Evolutionary conservation across 495 filamentous ascomycete genomes (phyloP), one percentile per base, ranked within the genome.

Genomic region (Lentithecium fluviatile): DNA sequence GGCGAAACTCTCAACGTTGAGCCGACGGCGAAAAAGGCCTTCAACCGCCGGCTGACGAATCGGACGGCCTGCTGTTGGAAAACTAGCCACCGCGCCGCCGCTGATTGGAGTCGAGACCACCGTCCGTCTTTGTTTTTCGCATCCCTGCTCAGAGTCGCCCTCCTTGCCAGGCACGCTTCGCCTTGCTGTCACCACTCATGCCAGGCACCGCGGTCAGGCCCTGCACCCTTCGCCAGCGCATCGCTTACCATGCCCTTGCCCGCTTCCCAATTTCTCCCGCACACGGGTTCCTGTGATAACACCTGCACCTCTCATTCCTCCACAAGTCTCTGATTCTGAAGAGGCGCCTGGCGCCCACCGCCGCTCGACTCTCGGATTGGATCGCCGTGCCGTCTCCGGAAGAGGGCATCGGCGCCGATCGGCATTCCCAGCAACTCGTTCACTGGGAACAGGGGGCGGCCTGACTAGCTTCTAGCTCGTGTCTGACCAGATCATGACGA

Each of bases 101-200:
- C 48, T 63, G 54, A 67, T 67, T 67, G 59, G 64, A 59, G 29
- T 40, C 10, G 8, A 25, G 29, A 29, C 54, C 53, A 2, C 23
- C 10, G 51, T 40, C 46, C 37, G n/a, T 23, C 52, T 38, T 46
- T 24, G 42, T 53, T 42, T 24, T 21, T 36, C 24, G 25, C 10
- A n/a, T 43, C n/a, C 40, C 58, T 23, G 52, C 57, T 62, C 34
- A 52, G 43, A 45, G 62, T 19, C 45, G 13, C 46, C 36, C n/a
- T 54, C 26, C 25, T 46, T 46, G 21, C 56, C 36, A 36, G 37
- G 29, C 43, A 58, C 25, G n/a, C 61, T 24, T 11, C 45, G 38
- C 56, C 48, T 51, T 19, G 62, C 46, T 56, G 63, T 50, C 58
- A 61, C 51, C 52, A 52, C 42, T 26, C 58, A 60, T 57, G 61